A percentile compares a stretch with the other conserved stretches of the same genome.
Conservation (phyloP, 345 rosid species). For the Gossypium raimondii region DNA sequence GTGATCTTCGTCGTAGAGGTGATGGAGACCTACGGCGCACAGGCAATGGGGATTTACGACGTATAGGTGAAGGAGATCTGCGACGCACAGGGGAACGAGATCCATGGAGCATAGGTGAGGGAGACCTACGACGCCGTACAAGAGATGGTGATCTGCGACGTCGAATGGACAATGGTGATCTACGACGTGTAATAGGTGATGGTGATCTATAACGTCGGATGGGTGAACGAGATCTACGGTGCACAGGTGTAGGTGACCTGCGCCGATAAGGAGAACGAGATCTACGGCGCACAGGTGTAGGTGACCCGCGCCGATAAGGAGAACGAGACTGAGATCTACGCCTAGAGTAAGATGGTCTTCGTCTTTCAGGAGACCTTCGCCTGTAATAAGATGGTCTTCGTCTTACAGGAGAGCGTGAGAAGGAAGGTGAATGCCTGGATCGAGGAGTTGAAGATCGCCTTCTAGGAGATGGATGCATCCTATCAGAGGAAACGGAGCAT, state of each 20-base stretch:
- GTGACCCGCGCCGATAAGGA: conserved; percentile 13
- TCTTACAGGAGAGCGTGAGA: conserved; percentile 39
- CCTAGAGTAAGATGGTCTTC: conserved; percentile 26
- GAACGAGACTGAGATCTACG: conserved; percentile 15
- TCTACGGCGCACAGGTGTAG: conserved; percentile 16
- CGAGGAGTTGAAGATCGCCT: conserved; percentile 45
- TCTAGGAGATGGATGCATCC: conserved; percentile 33
- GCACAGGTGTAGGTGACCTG: conserved; percentile 27
- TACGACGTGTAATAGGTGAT: conserved; percentile 15
- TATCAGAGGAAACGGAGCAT: conserved; percentile 37
- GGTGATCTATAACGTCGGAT: conserved; percentile 18
- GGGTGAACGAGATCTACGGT: conserved; percentile 24
- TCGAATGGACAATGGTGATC: conserved; percentile 23
- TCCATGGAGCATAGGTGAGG: conserved; percentile 24
- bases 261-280: conserved; percentile 28
- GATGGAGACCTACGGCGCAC: conserved; percentile 35
- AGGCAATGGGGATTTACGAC: conserved; percentile 34
- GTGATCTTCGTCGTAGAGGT: conserved; percentile 28
- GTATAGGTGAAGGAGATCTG: conserved; percentile 36
- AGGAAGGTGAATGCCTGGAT: conserved; percentile 39
- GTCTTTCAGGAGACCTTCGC: conserved; percentile 30
- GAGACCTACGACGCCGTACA: conserved; percentile 32
- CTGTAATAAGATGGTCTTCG: conserved; percentile 28
- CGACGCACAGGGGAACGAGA: conserved; percentile 31
- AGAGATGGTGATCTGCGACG: conserved; percentile 25